Percentiles rank a stretch among this genome's conserved stretches.
Evolutionary conservation across 805 yeast species (phyloP).

Genomic region (Cyberlindnera maclurae): DNA sequence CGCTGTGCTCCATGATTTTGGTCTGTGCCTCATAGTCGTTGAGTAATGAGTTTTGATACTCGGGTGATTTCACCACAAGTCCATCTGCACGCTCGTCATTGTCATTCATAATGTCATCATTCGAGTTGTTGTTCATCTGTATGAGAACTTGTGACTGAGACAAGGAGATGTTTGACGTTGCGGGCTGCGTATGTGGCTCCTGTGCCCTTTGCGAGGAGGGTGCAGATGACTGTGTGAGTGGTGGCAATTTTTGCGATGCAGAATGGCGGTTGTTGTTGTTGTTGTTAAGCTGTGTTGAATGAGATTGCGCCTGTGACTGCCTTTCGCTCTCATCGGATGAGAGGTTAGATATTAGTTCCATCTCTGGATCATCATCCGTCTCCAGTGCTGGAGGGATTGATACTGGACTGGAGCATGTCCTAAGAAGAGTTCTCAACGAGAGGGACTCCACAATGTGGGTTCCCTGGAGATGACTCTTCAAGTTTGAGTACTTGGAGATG

Average conservation of each 20-base stretch:
- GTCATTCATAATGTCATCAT: slow-evolving; percentile 5
- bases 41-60: slow-evolving; percentile 1
- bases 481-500: slow-evolving; percentile 80
- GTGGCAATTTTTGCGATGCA: slow-evolving; percentile 2
- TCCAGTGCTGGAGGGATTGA: slow-evolving; percentile 11
- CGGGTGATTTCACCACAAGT: background rate
- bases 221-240: slow-evolving; percentile 4
- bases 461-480: slow-evolving; percentile 66
- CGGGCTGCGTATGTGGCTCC: slow-evolving; percentile 9
- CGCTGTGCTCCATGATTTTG: background rate
- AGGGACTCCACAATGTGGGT: slow-evolving; percentile 71
- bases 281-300: slow-evolving; percentile 2
- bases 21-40: slow-evolving; percentile 1
- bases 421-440: slow-evolving; percentile 38
- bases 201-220: slow-evolving; percentile 4
- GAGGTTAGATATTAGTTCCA: slow-evolving; percentile 21
- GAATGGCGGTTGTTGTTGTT: background rate
- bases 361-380: slow-evolving; percentile 40
- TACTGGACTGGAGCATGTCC: slow-evolving; percentile 21
- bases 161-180: slow-evolving; percentile 1
- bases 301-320: slow-evolving; percentile 1
- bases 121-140: slow-evolving; percentile 10
- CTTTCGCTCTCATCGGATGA: slow-evolving; percentile 16
- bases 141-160: slow-evolving; percentile 4
- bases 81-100: background rate